These are phyloP conservation scores for Globisporangium middletonii DNA, from an alignment of 352 stramenopile genomes.

Conservation along the genomic window DNA sequence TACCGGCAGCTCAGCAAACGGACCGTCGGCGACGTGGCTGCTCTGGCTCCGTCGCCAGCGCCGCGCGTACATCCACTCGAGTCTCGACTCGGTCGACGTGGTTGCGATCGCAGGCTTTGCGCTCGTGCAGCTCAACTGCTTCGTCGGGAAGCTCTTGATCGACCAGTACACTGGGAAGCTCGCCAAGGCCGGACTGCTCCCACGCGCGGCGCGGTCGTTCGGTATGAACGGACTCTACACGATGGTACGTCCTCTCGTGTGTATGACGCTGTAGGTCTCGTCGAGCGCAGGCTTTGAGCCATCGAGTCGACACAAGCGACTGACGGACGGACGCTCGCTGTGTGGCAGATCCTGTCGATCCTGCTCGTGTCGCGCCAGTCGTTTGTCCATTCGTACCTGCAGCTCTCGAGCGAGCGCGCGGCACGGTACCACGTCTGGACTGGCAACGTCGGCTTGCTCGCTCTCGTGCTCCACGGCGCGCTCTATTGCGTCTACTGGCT, in stretches of 20 bases:
- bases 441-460: conserved; percentile 44
- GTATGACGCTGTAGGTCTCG: not conserved
- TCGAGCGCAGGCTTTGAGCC: not conserved
- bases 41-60: conserved; percentile 23
- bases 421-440: conserved; percentile 54
- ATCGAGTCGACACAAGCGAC: not conserved
- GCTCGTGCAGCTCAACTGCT: conserved; percentile 52
- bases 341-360: conserved; percentile 37
- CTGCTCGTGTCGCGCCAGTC: conserved; percentile 55
- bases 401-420: conserved; percentile 49
- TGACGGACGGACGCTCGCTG: not conserved
- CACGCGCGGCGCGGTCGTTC: conserved; percentile 42
- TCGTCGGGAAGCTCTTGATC: conserved; percentile 59
- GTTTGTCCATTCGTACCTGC: conserved; percentile 56
- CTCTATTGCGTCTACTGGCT: conserved; percentile 55
- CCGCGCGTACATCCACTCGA: conserved; percentile 13
- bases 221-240: conserved; percentile 68
- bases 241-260: conserved; percentile 13
- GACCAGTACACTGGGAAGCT: conserved; percentile 63
- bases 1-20: not conserved
- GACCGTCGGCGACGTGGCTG: conserved; percentile 3
- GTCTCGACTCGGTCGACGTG: conserved; percentile 47
- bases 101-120: conserved; percentile 33
- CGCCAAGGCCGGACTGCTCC: conserved; percentile 43
- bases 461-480: conserved; percentile 41